phyloP scores from a whole-genome alignment of 495 filamentous ascomycete genomes.

The Cudoniella acicularis region DNA sequence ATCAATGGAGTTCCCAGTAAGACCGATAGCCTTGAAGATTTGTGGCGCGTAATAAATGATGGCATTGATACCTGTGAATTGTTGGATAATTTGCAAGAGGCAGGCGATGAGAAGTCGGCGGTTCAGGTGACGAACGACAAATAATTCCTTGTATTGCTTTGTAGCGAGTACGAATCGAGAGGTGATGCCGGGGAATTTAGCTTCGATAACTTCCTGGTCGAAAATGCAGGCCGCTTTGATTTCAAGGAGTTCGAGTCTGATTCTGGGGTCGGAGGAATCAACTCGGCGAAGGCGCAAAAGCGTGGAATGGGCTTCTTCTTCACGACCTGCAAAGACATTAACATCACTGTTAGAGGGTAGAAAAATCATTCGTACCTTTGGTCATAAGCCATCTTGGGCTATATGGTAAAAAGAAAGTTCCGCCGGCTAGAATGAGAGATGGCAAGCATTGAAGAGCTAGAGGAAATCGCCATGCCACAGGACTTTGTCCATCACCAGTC shows the following conservation, averaged over 20 bases:
- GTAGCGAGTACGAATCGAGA: background rate
- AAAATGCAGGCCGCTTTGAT: background rate
- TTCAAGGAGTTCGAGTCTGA: background rate
- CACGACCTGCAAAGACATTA: constrained; percentile 37
- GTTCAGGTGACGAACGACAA: background rate
- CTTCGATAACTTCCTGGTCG: background rate
- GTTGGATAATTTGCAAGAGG: constrained; percentile 68
- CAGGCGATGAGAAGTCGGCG: constrained; percentile 68
- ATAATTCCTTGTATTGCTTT: background rate
- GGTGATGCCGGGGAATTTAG: background rate
- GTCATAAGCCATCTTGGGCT: constrained; percentile 73
- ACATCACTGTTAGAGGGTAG: constrained; percentile 45
- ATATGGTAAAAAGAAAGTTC: constrained; percentile 63
- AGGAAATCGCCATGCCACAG: constrained; percentile 43
- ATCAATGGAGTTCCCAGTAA: background rate
- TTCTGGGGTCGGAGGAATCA: background rate
- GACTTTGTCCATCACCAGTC: background rate
- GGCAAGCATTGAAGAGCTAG: constrained; percentile 76
- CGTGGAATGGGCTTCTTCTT: background rate
- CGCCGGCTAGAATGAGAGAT: constrained; percentile 56
- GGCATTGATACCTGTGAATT: constrained; percentile 44
- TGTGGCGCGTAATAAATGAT: constrained; percentile 55
- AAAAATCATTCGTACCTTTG: constrained; percentile 33
- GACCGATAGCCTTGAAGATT: background rate
- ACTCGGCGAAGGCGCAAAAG: background rate